These are phyloP conservation scores for Trametes cubensis DNA, from an alignment of 768 basidiomycete species.

Conservation along the genomic window DNA sequence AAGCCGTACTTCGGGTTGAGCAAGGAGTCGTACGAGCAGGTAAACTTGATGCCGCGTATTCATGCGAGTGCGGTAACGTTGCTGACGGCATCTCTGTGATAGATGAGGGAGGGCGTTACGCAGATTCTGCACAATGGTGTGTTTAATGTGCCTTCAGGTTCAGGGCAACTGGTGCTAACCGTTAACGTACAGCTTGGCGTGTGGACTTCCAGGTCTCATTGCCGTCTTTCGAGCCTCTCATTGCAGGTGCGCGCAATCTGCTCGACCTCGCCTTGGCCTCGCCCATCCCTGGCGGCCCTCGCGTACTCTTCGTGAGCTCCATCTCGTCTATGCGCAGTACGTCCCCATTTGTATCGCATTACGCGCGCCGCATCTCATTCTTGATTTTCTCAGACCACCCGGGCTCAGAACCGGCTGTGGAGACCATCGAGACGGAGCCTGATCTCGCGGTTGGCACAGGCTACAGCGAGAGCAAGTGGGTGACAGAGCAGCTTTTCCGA, in stretches of 20 bases:
- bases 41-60: not conserved
- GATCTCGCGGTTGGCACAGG: conserved; percentile 33
- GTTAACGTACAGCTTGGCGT: conserved; percentile 36
- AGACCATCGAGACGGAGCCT: conserved; percentile 20
- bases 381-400: conserved; percentile 7
- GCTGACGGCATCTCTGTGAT: not conserved
- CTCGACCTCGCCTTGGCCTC: conserved; percentile 24
- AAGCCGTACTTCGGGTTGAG: conserved; percentile 24
- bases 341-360: conserved; percentile 27
- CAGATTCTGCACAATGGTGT: conserved; percentile 32
- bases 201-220: conserved; percentile 46
- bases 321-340: conserved; percentile 21
- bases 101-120: conserved; percentile 22
- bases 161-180: not conserved
- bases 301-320: conserved; percentile 32
- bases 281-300: conserved; percentile 15
- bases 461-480: conserved; percentile 41
- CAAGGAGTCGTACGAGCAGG: conserved; percentile 21
- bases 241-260: conserved; percentile 32
- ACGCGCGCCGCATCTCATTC: not conserved
- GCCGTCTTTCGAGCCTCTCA: conserved; percentile 40
- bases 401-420: conserved; percentile 6
- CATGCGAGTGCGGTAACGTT: too few species aligned
- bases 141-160: not conserved
- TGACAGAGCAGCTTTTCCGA: conserved; percentile 37